Base-by-base conservation (phyloP, 1,139 yeast genomes). In the Taphrina flavorubra region DNA sequence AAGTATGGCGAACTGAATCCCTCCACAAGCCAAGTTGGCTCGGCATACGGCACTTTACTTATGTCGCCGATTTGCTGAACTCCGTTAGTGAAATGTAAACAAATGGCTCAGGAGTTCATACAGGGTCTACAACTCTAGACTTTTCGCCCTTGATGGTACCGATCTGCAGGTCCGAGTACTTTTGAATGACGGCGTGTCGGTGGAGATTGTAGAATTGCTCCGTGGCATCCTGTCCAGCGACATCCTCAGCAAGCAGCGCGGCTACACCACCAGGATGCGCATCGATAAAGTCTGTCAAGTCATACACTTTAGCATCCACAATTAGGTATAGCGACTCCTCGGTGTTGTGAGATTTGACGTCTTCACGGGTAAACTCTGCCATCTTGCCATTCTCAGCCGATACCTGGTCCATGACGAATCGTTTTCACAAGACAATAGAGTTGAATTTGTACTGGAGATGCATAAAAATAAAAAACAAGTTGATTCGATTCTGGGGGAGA, bases 231-330 rank as follows among this genome's bases (percentile, higher is more conserved):
- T 62, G 40, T 51, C 99, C 99, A 71, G 94, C 98, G 75, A 87
- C 85, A 77, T 94, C 99, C 69, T 88, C 80, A 74, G 39, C 18
- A 18, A 62, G 46, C 31, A 94, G 84, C 61, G 94, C 97, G 79
- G 94, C 99, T 79, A 92, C 98, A 77, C 99, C 99, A 82, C 99
- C 99, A 72, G 97, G 97, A 81, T 94, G 99, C 82, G 94, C 98
- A 76, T 92, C 97, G 71, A 92, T 79, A 79, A 92, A 94, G 73
- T 82, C 81, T 69, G 96, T 81, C 72, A 90, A 86, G 79, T 94
- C 92, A 80, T 92, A 94, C 69, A 94, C 98, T n/a, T 57, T 62
- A 36, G 60, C 68, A 34, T 62, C 63, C 36, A 68, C 58, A 37
- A 63, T 56, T 10, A 68, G 66, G 60, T 58, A 68, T 8, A 68